Percentiles rank a stretch among this genome's conserved stretches.
Evolutionary conservation across 2,329 filamentous ascomycete genomes (phyloP).

Genomic region (Paramyrothecium roridum): DNA sequence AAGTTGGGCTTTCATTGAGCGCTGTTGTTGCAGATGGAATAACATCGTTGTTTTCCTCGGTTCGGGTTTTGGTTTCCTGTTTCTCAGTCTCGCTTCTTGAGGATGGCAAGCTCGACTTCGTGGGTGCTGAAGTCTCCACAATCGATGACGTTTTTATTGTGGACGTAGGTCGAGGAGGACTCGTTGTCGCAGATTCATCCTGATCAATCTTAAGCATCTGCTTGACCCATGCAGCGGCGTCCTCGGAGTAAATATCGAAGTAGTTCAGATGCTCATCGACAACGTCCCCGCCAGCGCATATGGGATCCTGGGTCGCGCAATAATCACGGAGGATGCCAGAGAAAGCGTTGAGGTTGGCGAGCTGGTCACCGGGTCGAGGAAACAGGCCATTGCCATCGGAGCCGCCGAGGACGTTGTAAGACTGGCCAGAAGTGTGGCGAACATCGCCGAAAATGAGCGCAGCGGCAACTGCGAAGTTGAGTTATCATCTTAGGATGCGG

Average conservation of each 20-base stretch:
- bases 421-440: conserved; percentile 28
- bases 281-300: conserved; percentile 28
- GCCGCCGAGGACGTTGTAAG: conserved; percentile 28
- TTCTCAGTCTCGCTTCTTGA: no score
- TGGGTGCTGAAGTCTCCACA: no score
- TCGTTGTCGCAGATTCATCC: not conserved
- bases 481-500: no score
- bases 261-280: conserved; percentile 10
- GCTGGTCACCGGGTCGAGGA: conserved; percentile 24
- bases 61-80: no score
- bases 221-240: conserved; percentile 7
- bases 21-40: no score
- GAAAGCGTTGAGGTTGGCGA: conserved; percentile 23
- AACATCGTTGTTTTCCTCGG: no score
- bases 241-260: conserved; percentile 9
- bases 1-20: no score
- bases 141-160: not conserved
- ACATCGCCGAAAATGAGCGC: conserved; percentile 30
- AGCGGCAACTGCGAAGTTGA: conserved; percentile 19
- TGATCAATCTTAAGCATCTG: not conserved
- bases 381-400: conserved; percentile 18
- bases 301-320: conserved; percentile 32
- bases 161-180: not conserved
- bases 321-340: conserved; percentile 24
- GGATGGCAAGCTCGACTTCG: no score